Conservation (phyloP, 306 rosid species). For the Cucurbita maxima region DNA sequence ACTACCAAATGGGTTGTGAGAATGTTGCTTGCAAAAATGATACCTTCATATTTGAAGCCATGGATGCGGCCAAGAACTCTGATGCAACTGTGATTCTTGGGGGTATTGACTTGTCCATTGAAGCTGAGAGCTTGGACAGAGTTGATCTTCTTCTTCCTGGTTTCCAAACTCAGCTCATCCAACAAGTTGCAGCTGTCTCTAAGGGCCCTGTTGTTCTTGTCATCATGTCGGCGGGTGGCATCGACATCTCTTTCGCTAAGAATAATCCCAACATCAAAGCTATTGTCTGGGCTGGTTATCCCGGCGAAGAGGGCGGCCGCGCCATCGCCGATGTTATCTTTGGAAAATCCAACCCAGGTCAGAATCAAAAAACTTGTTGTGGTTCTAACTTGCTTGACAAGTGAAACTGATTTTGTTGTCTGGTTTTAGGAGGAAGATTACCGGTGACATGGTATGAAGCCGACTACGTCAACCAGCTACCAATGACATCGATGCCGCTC, state of each 20-base stretch:
- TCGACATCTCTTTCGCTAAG: conserved; percentile 49
- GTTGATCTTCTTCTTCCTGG: conserved; percentile 61
- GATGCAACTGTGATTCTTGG: conserved; percentile 45
- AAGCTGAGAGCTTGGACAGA: conserved; percentile 63
- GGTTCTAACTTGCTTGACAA: no score
- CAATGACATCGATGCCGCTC: conserved; percentile 20
- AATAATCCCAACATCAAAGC: conserved; percentile 18
- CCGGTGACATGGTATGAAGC: conserved; percentile 22
- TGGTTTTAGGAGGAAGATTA: conserved; percentile 19
- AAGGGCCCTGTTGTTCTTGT: conserved; percentile 46
- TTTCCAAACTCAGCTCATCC: conserved; percentile 55
- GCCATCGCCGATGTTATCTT: conserved; percentile 16
- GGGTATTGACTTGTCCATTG: conserved; percentile 60
- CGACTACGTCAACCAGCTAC: conserved; percentile 10
- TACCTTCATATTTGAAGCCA: conserved; percentile 36
- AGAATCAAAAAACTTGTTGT: background rate
- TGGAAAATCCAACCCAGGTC: conserved; percentile 21
- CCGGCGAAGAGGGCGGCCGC: conserved; percentile 20
- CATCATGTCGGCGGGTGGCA: conserved; percentile 68
- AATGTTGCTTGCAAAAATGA: conserved; percentile 34
- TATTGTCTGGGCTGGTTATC: conserved; percentile 12
- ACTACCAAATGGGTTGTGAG: conserved; percentile 41
- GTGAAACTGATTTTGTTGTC: background rate
- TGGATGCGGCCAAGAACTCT: conserved; percentile 27
- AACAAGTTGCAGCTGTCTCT: conserved; percentile 34